Evolutionary conservation across 495 filamentous ascomycete species (phyloP).

Genomic region (Tuber indicum): DNA sequence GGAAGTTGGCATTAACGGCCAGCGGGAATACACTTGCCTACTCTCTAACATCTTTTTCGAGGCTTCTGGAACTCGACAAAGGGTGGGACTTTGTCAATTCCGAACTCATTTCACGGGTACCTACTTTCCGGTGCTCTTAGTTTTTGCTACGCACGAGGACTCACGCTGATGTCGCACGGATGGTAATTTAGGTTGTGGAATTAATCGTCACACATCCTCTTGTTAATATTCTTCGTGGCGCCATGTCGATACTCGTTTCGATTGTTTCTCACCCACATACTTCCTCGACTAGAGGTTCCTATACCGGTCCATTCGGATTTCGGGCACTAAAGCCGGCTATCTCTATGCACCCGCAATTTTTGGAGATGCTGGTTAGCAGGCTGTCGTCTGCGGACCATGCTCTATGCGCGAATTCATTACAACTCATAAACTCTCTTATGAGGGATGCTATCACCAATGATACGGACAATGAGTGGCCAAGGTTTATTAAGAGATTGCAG

Average conservation of each 20-base stretch:
- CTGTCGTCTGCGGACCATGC: conserved; percentile 92
- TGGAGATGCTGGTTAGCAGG: conserved; percentile 84
- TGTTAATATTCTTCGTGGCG: conserved; percentile 92
- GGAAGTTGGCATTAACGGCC: conserved; percentile 71
- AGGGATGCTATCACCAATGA: conserved; percentile 85
- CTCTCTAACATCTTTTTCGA: conserved; percentile 75
- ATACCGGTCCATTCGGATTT: conserved; percentile 62
- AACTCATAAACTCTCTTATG: conserved; percentile 91
- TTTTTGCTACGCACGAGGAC: conserved; percentile 3
- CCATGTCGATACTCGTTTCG: conserved; percentile 91
- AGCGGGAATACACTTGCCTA: conserved; percentile 94
- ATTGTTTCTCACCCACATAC: conserved; percentile 77
- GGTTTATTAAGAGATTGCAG: conserved; percentile 86
- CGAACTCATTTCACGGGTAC: conserved; percentile 63
- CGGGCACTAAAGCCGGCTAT: conserved; percentile 88
- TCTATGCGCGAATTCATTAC: conserved; percentile 88
- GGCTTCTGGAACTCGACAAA: conserved; percentile 89
- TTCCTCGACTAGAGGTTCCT: conserved; percentile 44
- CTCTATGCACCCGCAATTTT: conserved; percentile 80
- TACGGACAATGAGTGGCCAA: conserved; percentile 75
- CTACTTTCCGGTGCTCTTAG: conserved; percentile 20
- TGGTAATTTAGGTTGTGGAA: conserved; percentile 63
- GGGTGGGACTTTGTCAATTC: conserved; percentile 79
- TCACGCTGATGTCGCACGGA: conserved; percentile 10
- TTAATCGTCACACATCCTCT: conserved; percentile 91